Percentiles rank a stretch among this genome's conserved stretches.
Conservation (phyloP, 2,329 filamentous ascomycete genomes). For the Calonectria honghensis region DNA sequence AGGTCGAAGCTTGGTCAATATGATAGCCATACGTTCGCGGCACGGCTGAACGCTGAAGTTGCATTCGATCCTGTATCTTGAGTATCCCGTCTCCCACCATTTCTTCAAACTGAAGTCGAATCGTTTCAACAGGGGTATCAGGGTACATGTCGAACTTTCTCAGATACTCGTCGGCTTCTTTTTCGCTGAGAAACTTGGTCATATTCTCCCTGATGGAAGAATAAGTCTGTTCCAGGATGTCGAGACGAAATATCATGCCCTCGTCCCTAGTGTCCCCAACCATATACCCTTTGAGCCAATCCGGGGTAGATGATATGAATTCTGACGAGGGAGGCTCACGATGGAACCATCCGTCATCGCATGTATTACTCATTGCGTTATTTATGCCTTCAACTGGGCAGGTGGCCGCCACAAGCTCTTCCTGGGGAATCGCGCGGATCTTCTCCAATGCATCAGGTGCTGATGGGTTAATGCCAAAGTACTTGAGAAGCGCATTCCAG, state of each 20-base stretch:
- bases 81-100: conserved; percentile 38
- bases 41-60: conserved; percentile 24
- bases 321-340: neutral
- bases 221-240: conserved; percentile 31
- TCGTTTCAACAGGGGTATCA: neutral
- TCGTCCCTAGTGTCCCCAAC: conserved; percentile 42
- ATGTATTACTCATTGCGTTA: conserved; percentile 38
- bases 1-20: conserved; percentile 41
- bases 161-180: conserved; percentile 28
- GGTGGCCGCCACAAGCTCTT: conserved; percentile 34
- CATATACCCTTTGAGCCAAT: conserved; percentile 43
- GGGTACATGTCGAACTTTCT: conserved; percentile 31
- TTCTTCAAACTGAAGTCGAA: conserved; percentile 26
- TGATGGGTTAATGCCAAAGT: conserved; percentile 36
- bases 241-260: conserved; percentile 40
- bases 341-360: conserved; percentile 41
- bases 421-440: conserved; percentile 34
- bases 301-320: conserved; percentile 30
- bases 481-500: conserved; percentile 36
- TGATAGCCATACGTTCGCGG: conserved; percentile 42
- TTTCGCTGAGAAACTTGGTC: neutral
- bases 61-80: conserved; percentile 40
- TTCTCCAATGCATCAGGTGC: conserved; percentile 25
- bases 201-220: neutral
- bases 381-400: conserved; percentile 35